phyloP scores from a whole-genome alignment of 495 filamentous ascomycete species.

The Geopyxis carbonaria region DNA sequence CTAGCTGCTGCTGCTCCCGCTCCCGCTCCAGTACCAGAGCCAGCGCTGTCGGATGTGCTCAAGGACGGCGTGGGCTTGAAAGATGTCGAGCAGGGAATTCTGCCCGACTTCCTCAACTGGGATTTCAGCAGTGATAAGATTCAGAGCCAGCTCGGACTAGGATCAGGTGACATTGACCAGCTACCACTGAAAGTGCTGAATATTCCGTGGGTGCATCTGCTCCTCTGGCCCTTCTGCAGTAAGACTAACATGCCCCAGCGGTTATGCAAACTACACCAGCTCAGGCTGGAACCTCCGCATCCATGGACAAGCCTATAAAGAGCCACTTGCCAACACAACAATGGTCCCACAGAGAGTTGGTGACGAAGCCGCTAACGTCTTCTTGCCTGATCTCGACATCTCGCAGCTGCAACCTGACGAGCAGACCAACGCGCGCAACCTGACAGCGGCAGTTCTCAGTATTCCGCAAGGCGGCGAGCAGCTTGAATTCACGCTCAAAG shows the following conservation, averaged over 20 bases:
- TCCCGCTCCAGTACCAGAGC: too few relatives aligned
- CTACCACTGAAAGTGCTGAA: conserved; percentile 56
- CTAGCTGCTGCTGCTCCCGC: too few relatives aligned
- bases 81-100: conserved; percentile 16
- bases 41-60: too few relatives aligned
- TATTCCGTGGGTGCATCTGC: conserved; percentile 35
- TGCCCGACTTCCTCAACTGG: conserved; percentile 15
- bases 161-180: conserved; percentile 37
- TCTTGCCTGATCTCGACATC: conserved; percentile 47
- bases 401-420: conserved; percentile 40
- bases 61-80: too few relatives aligned
- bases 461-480: conserved; percentile 48
- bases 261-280: conserved; percentile 67
- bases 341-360: conserved; percentile 40
- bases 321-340: conserved; percentile 33
- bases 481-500: conserved; percentile 41
- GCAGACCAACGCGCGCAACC: conserved; percentile 49
- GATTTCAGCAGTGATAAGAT: conserved; percentile 10
- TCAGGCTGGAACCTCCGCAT: conserved; percentile 59
- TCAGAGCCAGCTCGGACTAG: conserved; percentile 39
- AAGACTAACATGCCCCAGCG: conserved; percentile 24
- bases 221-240: neutral
- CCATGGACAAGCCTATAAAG: conserved; percentile 65
- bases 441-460: conserved; percentile 54
- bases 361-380: conserved; percentile 49